Evolutionary conservation across 192 early-diverging fungal species (phyloP), one percentile per base, ranked within the genome.

Genomic region (Coemansia interrupta): DNA sequence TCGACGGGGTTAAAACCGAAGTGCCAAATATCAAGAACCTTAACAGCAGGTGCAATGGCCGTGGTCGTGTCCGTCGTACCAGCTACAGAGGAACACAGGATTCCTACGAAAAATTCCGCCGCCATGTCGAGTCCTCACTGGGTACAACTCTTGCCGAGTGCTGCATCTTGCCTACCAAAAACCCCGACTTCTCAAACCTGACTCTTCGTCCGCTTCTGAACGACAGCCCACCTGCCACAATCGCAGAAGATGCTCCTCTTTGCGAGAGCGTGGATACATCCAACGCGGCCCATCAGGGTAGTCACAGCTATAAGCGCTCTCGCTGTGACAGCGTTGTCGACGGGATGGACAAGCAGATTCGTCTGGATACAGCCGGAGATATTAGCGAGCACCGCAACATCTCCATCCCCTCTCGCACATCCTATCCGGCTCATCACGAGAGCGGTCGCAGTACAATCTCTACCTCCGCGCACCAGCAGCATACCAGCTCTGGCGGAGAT

Each of bases 11-110:
- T 28, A 74, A 81, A 57, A 73, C 80, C 54, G 67, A 67, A 45
- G 70, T 77, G n/a, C 73, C 80, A 26, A 72, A 74, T 56, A 77
- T 81, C 61, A 72, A 74, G 63, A 81, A 81, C 49, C 63, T 69
- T 13, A 77, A 68, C 58, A 44, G 54, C 58, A 67, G 63, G 36
- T 71, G 73, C 43, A 72, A 72, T 44, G 80, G 80, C 9, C 80
- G 80, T 17, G 76, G 76, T 19, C 61, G 76, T 36, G 70, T 71
- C 10, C 76, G 76, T n/a, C 76, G 76, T 52, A 73, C 76, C 40
- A 78, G 70, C 63, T 78, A 72, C 59, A 61, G 76, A 28, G 61
- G 66, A 42, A 59, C 62, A 5, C 63, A 64, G 19, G 76, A 78
- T 48, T 50, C 70, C 13, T 50, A 62, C 47, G 70, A 78, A 24